Evolutionary conservation across 1,284 basidiomycete species (phyloP), one percentile per base, ranked within the genome.

Genomic region (Acaromyces ingoldii): DNA sequence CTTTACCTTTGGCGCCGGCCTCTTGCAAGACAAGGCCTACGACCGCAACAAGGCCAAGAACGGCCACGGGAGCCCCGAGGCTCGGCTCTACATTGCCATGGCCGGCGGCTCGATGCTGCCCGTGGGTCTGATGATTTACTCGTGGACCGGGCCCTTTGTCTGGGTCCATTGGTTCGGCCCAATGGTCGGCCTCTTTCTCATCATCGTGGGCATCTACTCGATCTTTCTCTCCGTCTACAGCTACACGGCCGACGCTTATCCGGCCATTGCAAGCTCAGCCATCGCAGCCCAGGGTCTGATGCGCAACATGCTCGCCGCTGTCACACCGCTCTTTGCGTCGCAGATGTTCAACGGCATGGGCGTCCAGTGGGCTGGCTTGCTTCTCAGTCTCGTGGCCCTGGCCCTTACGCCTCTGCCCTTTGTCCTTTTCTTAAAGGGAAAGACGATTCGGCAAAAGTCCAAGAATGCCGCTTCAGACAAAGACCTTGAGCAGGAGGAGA

Each of bases 341-440:
- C 62, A 68, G 48, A 60, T 68, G 61, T 68, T 68, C 62, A 55
- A 62, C 44, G 60, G 60, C 49, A 53, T 68, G n/a, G 63, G 56
- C 21, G 52, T 60, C 19, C 63, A 62, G 13, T 66, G 58, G 24
- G 65, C 65, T 7, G 63, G 65, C 21, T 38, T 63, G 26, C 29
- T 68, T 45, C 55, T 68, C 29, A 58, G 57, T 9, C 38, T 66
- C 29, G 34, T 68, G 1, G 53, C 51, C 1, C 53, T 66, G 5
- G 58, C 62, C 3, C 50, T 68, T 2, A 39, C 53, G 6, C 63
- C 63, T 19, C 47, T 68, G 49, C 65, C 65, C 6, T 68, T 68
- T 29, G 22, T 68, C 29, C 43, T 68, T 30, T 63, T 63, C 58
- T 54, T 53, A 47, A 61, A 66, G 41, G 65, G 65, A n/a, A 63